Percentiles rank a stretch among this genome's conserved stretches.
These are phyloP conservation scores for Acer campestre DNA, from an alignment of 345 rosid genomes.

Conservation along the genomic window DNA sequence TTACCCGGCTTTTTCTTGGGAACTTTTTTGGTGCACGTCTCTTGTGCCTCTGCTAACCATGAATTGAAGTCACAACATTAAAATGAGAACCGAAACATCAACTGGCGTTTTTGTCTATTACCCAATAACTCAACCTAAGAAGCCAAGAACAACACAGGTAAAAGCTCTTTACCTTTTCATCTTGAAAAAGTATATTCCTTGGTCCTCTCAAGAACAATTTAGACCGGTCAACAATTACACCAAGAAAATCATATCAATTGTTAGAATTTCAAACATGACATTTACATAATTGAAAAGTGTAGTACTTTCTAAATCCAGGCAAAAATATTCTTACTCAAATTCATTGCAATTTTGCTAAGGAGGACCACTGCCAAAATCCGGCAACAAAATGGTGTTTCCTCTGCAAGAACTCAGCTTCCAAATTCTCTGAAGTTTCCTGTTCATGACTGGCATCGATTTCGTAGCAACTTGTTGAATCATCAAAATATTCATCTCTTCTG, in stretches of 20 bases:
- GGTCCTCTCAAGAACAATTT: not conserved
- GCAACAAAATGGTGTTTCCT: not conserved
- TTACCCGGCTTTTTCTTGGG: constrained; percentile 18
- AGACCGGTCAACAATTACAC: not conserved
- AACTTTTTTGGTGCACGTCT: not conserved
- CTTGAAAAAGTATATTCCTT: not conserved
- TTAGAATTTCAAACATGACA: not conserved
- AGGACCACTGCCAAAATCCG: constrained; percentile 11
- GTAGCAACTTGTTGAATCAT: constrained; percentile 2
- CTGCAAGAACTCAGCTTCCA: constrained; percentile 1
- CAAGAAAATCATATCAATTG: not conserved
- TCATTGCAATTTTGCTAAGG: not conserved
- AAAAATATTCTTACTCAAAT: not conserved
- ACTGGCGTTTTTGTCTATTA: too few species aligned
- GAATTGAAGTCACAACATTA: too few species aligned
- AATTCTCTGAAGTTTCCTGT: not conserved
- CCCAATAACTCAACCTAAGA: too few species aligned
- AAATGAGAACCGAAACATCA: too few species aligned
- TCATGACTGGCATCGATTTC: constrained; percentile 9
- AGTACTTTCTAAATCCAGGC: not conserved
- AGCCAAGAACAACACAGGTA: too few species aligned
- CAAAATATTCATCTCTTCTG: constrained; percentile 7
- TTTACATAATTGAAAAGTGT: not conserved
- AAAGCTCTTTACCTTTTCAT: too few species aligned
- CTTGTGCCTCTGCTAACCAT: not conserved